phyloP scores from a whole-genome alignment of 495 filamentous ascomycete species.

The Lasiosphaeria miniovina region DNA sequence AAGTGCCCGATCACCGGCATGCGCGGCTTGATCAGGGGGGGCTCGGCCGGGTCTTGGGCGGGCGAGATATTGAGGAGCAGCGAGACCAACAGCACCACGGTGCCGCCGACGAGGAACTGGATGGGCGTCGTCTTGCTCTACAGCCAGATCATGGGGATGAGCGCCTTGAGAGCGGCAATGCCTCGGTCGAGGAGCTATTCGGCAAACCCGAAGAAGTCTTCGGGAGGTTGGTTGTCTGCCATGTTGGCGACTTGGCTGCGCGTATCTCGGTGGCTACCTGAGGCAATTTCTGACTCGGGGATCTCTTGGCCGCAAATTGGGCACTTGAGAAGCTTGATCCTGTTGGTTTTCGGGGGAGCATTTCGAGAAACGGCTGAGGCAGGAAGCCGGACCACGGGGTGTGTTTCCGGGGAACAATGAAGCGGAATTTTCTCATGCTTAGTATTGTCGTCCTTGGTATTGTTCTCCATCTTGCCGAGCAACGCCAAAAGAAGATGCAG shows the following conservation, averaged over 20 bases:
- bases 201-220: background rate
- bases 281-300: too few relatives aligned
- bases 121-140: conserved; percentile 18
- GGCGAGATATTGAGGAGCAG: conserved; percentile 8
- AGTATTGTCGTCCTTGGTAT: too few relatives aligned
- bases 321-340: too few relatives aligned
- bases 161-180: conserved; percentile 18
- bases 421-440: too few relatives aligned
- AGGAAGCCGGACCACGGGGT: too few relatives aligned
- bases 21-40: conserved; percentile 15
- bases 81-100: background rate
- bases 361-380: too few relatives aligned
- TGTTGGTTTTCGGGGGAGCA: too few relatives aligned
- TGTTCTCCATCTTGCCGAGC: too few relatives aligned
- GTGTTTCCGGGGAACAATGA: too few relatives aligned
- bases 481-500: too few relatives aligned
- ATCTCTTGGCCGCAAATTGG: too few relatives aligned
- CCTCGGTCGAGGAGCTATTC: conserved; percentile 15
- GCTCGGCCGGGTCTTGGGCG: conserved; percentile 21
- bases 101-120: conserved; percentile 22
- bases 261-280: too few relatives aligned
- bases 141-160: conserved; percentile 25
- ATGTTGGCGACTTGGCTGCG: background rate
- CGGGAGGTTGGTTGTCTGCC: conserved; percentile 1
- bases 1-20: conserved; percentile 27